Evolutionary conservation across 2,329 filamentous ascomycete species (phyloP), one percentile per base, ranked within the genome.

Genomic region (Ceratocystis cacaofunesta): DNA sequence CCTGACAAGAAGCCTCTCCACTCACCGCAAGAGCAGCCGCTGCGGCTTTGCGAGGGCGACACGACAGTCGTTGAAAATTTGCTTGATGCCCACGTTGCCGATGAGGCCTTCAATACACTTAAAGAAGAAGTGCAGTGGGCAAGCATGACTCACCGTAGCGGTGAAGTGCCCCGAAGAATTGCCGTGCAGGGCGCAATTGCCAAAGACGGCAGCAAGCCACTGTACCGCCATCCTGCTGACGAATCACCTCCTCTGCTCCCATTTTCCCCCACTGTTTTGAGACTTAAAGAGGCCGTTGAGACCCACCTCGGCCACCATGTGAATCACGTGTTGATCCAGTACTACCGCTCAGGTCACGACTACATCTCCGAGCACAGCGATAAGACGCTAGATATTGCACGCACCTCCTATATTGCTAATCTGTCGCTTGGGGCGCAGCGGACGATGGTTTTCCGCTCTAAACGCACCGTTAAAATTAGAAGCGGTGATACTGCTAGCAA

Each of bases 351-450:
- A 70, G 90, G 92, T 2, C 85, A 84, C 61, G 94, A 99, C 75
- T 90, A 90, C 73, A 99, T 99, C 68, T 94, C 90, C 0, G 94
- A 99, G 73, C 94, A 99, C 72, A 95, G 90, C 48, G 94, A 99
- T 74, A 99, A 99, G 76, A 96, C 92, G 0, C 79, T 99, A 28
- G 94, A 99, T 73, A 94, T 99, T 66, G 85, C 85, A 12, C 84
- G 82, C 30, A 85, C 81, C 3, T 94, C 89, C 28, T 92, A 81
- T 67, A 95, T 99, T 69, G 90, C 92, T 69, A 99, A 97, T 72
- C 85, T 96, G 62, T 96, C 90, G 69, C 81, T 97, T n/a, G 94
- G 94, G 1, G 92, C 92, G 0, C 86, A 95, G 75, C 82, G 94
- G 64, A 92, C 85, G 1, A 96, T 97, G 92, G 82, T 89, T 0